Percentiles rank a stretch among this genome's conserved stretches.
These are phyloP conservation scores for Sugiyamaella boreocaroliniensis DNA, from an alignment of 805 yeast species.

Conservation along the genomic window DNA sequence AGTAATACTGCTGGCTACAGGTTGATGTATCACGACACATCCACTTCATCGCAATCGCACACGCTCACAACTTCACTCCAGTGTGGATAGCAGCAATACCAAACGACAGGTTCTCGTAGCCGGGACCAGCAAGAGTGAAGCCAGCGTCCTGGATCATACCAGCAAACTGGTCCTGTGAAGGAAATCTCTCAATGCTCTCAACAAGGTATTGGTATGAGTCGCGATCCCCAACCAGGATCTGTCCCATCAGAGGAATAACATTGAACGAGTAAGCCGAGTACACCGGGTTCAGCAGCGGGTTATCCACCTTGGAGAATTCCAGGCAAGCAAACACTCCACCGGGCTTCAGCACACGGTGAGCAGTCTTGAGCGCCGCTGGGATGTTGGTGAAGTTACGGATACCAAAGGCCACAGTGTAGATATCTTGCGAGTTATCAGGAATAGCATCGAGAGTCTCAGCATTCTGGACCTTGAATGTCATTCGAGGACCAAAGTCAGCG, in stretches of 20 bases:
- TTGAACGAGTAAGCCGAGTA: constrained; percentile 89
- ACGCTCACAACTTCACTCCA: constrained; percentile 70
- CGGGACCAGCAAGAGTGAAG: constrained; percentile 80
- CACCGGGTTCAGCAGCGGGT: constrained; percentile 61
- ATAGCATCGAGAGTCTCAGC: constrained; percentile 85
- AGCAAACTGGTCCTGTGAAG: constrained; percentile 85
- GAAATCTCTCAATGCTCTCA: constrained; percentile 88
- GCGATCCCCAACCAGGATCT: constrained; percentile 88
- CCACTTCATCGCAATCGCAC: too few species aligned
- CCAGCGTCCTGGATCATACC: constrained; percentile 93
- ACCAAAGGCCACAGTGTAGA: constrained; percentile 95
- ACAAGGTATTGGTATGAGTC: constrained; percentile 95
- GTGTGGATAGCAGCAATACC: constrained; percentile 95
- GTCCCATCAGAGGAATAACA: constrained; percentile 88
- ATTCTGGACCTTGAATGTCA: constrained; percentile 79
- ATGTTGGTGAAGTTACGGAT: constrained; percentile 93
- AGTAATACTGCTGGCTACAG: too few species aligned
- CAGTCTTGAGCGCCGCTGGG: constrained; percentile 91
- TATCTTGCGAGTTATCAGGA: constrained; percentile 81
- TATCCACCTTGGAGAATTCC: constrained; percentile 88
- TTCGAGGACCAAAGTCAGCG: constrained; percentile 58
- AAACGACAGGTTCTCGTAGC: constrained; percentile 89
- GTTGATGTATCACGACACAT: too few species aligned
- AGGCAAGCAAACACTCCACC: constrained; percentile 97
- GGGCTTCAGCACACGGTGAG: constrained; percentile 90